These are phyloP conservation scores for Zygosaccharomyces bisporus DNA, from an alignment of 805 yeast species.

Conservation along the genomic window DNA sequence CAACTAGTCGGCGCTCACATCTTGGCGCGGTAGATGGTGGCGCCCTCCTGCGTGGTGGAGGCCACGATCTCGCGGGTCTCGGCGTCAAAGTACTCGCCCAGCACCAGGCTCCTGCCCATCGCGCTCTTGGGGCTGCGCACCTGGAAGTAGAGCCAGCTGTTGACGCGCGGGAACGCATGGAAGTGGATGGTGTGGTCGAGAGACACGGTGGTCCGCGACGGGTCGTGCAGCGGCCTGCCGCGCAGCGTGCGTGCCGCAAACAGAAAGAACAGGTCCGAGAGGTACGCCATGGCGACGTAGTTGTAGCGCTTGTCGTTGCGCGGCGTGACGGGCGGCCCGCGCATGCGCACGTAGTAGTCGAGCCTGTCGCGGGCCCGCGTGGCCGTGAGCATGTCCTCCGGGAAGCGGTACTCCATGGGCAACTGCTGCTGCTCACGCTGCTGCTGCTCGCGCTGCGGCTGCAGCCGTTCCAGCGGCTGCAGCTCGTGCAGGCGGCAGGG, in stretches of 20 bases:
- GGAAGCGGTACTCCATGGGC: conserved; percentile 37
- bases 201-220: conserved; percentile 50
- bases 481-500: conserved; percentile 30
- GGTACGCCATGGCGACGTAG: conserved; percentile 55
- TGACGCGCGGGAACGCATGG: conserved; percentile 45
- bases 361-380: conserved; percentile 18
- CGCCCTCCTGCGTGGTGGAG: conserved; percentile 63
- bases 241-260: conserved; percentile 51
- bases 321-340: conserved; percentile 19
- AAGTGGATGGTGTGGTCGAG: conserved; percentile 67
- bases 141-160: conserved; percentile 51
- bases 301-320: conserved; percentile 37
- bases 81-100: conserved; percentile 52
- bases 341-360: conserved; percentile 28
- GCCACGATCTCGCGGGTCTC: conserved; percentile 51
- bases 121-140: conserved; percentile 48
- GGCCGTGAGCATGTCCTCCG: conserved; percentile 34
- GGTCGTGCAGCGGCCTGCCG: conserved; percentile 43
- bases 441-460: conserved; percentile 32
- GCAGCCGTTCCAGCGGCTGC: conserved; percentile 36
- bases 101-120: conserved; percentile 51
- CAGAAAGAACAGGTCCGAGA: conserved; percentile 56
- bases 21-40: conserved; percentile 32
- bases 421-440: conserved; percentile 34
- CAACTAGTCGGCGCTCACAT: not conserved